Base-by-base conservation (phyloP, 352 stramenopile genomes). In the Phytophthora pini region DNA sequence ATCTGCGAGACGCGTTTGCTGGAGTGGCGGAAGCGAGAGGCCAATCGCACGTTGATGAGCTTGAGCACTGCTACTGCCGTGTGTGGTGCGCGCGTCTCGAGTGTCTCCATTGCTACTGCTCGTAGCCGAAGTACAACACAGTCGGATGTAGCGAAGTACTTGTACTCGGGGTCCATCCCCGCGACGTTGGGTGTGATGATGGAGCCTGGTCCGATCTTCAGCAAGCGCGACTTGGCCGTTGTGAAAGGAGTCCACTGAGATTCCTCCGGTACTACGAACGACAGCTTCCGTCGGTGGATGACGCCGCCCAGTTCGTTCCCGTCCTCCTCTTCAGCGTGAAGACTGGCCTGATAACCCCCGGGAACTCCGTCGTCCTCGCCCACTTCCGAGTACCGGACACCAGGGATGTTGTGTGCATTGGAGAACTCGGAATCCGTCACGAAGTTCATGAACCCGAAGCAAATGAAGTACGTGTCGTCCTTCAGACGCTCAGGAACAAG, bases 1-100 rank as follows among this genome's bases (percentile, higher is more conserved):
- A 93, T 82, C 44, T 93, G 82, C 61, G 82, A 84, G 41, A 93
- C 75, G 34, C 84, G 82, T 44, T 93, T 91, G 73, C 86, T 93
- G 6, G 82, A 82, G 58, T 89, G 76, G 32, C 87, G 67, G 53
- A 90, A 93, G 1, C 80, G 80, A 32, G 77, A 71, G 7, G 82
- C 70, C 52, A 93, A 72, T n/a, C 72, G 74, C 47, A 72, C 38
- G 50, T 90, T 91, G 50, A 91, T 80, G 20, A 89, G 68, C 63
- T 87, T 90, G 41, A 94, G 76, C 34, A 94, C 80, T n/a, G 78
- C 82, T 6, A 94, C 79, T 3, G 85, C 85, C 11, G 82, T 90
- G 59, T 92, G 76, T 2, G 85, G 85, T 9, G 81, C 77, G 9
- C 80, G 72, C 0, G 59, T 60, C 49, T 92, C 79, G 17, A 93